phyloP scores from a whole-genome alignment of 352 stramenopile species.

The Discostella stelligera region DNA sequence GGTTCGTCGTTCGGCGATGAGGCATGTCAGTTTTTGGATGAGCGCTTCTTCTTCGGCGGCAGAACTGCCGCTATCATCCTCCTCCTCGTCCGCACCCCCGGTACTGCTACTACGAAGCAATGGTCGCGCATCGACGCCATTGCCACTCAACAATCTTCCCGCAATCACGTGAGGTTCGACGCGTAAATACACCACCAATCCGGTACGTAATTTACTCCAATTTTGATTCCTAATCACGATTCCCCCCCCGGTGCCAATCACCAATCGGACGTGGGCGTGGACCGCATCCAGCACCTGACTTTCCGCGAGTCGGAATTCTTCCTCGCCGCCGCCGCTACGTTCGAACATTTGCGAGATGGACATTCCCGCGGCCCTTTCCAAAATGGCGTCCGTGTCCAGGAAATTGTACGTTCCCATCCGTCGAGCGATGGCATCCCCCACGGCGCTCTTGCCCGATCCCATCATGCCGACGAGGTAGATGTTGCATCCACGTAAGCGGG shows the following conservation, averaged over 20 bases:
- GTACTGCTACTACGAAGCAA: constrained; percentile 60
- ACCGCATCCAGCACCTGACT: constrained; percentile 74
- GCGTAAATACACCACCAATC: constrained; percentile 79
- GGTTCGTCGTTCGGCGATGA: constrained; percentile 60
- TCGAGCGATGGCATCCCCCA: constrained; percentile 72
- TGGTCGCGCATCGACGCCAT: constrained; percentile 66
- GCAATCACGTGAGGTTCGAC: constrained; percentile 59
- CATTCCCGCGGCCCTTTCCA: constrained; percentile 69
- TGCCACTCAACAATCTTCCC: constrained; percentile 54
- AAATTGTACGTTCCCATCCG: constrained; percentile 83
- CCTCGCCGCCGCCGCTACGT: constrained; percentile 70
- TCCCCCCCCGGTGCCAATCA: constrained; percentile 79
- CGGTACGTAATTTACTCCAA: constrained; percentile 80
- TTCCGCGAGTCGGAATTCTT: constrained; percentile 75
- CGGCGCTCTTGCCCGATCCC: constrained; percentile 76
- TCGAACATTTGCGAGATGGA: constrained; percentile 80
- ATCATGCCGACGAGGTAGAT: constrained; percentile 85
- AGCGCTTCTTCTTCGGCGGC: background rate
- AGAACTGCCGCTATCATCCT: background rate
- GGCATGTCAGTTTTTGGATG: constrained; percentile 53
- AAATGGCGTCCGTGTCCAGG: constrained; percentile 80
- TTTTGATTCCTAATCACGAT: constrained; percentile 68
- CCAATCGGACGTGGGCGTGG: constrained; percentile 75
- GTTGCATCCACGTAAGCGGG: constrained; percentile 72
- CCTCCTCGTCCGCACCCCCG: background rate